Percentiles rank a stretch among this genome's conserved stretches.
These are phyloP conservation scores for Alopecurus myosuroides DNA, from an alignment of 176 grass and related monocot genomes.

Conservation along the genomic window DNA sequence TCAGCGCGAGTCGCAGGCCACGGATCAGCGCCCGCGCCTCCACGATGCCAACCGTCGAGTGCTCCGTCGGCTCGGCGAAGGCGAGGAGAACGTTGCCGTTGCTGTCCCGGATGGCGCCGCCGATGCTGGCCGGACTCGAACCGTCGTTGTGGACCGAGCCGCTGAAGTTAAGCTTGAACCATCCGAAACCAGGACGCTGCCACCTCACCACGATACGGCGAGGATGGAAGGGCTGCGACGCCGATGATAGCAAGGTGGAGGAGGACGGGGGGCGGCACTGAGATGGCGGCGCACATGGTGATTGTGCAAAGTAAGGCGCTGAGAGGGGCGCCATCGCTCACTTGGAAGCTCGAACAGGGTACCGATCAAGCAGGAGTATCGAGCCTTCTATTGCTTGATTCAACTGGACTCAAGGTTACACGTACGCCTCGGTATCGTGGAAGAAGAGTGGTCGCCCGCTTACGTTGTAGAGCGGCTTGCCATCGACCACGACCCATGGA, in stretches of 20 bases:
- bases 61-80: not conserved
- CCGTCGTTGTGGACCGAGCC: not conserved
- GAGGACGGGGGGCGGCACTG: too few species aligned
- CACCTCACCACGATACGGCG: not conserved
- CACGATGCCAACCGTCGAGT: not conserved
- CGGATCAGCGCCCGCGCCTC: not conserved
- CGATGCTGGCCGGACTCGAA: not conserved
- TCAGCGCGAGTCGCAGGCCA: not conserved
- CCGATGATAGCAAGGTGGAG: not conserved
- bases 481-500: conserved; percentile 86
- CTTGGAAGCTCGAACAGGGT: too few species aligned
- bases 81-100: not conserved
- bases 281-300: too few species aligned
- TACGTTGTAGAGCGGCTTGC: conserved; percentile 61
- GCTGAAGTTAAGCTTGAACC: not conserved
- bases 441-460: not conserved
- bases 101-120: not conserved
- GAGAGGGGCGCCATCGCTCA: too few species aligned
- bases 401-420: too few species aligned
- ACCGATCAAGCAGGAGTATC: too few species aligned
- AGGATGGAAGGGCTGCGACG: not conserved
- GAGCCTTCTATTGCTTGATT: too few species aligned
- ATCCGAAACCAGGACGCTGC: not conserved
- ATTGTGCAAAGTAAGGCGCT: too few species aligned
- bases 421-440: too few species aligned